Base-by-base conservation (phyloP, 257 asterid species). In the Lavandula angustifolia region DNA sequence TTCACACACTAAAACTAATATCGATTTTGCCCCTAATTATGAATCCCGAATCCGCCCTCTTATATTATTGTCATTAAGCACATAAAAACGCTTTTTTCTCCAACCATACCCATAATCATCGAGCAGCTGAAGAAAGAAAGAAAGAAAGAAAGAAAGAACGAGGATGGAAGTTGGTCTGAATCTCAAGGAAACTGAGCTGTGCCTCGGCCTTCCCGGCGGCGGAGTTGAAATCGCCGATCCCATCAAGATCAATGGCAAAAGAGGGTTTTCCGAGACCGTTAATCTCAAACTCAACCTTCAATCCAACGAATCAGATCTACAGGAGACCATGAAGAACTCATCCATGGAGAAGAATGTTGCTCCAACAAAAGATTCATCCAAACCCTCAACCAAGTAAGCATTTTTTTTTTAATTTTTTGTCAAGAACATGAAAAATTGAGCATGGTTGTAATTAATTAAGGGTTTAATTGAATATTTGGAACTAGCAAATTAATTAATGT, bases 181-280 rank as follows among this genome's bases (percentile, higher is more conserved):
- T 68, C 62, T 79, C 27, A 72, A 68, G 62, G 86, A 78, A 35
- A 80, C 86, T 8, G 89, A 81, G 79, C 81, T 83, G 7, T 79
- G 89, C 75, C 89, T 83, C 40, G 89, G 86, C 31, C 78, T 81
- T 3, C 89, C 89, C 0, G 88, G 76, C 76, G 70, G 66, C 5
- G 77, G 65, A 3, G 75, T 61, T 0, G 13, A 22, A 22, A 22
- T 22, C 27, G 27, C 27, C 27, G 27, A 79, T 29, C 10, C 65
- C 34, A 14, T 66, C 49, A 83, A 78, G 78, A 34, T 72, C 17
- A 74, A 50, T 27, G 89, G 84, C 3, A 83, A 83, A 46, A 43
- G 89, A 75, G 85, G 82, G 44, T 80, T 81, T 54, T 76, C 86
- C 0, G 84, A 83, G 75, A 83, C 89, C 2, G 87, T 83, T 62